Percentiles rank a stretch among this genome's conserved stretches.
These are phyloP conservation scores for Hibiscus trionum DNA, from an alignment of 345 rosid genomes.

Conservation along the genomic window DNA sequence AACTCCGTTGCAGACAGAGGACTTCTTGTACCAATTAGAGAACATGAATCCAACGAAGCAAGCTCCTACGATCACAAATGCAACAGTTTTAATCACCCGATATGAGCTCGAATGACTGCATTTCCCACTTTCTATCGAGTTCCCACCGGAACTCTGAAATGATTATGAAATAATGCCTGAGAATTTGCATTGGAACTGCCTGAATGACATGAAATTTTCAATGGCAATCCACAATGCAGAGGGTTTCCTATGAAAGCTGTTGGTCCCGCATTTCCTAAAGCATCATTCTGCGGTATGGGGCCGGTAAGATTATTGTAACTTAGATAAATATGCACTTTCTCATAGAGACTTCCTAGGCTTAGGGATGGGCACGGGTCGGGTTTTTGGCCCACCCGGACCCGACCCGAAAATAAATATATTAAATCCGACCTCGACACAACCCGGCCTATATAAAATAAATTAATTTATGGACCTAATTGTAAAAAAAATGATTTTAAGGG, in stretches of 20 bases:
- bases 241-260: constrained; percentile 71
- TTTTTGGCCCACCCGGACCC: no score
- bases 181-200: constrained; percentile 4
- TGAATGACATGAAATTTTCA: constrained; percentile 39
- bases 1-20: constrained; percentile 18
- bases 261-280: constrained; percentile 53
- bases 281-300: constrained; percentile 50
- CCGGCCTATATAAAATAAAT: no score
- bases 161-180: constrained; percentile 20
- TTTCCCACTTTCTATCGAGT: constrained; percentile 13
- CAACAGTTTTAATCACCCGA: constrained; percentile 13
- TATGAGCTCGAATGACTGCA: constrained; percentile 10
- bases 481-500: no score
- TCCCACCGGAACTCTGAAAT: constrained; percentile 7
- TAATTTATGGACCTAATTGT: no score
- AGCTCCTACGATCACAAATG: constrained; percentile 35
- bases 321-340: constrained; percentile 58
- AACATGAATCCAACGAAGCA: constrained; percentile 42
- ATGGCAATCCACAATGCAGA: constrained; percentile 62
- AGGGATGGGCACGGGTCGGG: no score
- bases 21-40: constrained; percentile 35
- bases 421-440: no score
- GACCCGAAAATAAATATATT: no score
- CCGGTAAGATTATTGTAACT: constrained; percentile 74
- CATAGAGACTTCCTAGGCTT: constrained; percentile 55